Percentiles rank a stretch among this genome's conserved stretches.
These are phyloP conservation scores for Colletotrichum incanum DNA, from an alignment of 2,329 filamentous ascomycete species.

Conservation along the genomic window DNA sequence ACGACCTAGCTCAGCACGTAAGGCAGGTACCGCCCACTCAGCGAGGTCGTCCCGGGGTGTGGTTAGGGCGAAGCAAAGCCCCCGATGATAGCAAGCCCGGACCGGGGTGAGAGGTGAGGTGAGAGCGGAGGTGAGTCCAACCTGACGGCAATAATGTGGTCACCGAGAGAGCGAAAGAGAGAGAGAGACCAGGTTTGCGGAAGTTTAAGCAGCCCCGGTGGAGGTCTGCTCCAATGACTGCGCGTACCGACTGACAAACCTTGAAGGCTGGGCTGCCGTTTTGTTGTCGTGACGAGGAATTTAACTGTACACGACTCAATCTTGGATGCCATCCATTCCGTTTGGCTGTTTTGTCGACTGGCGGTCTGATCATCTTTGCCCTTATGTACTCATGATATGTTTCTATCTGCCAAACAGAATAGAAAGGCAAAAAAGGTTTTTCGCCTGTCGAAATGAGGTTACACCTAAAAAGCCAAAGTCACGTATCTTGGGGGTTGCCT, in stretches of 20 bases:
- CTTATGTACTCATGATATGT: neutral
- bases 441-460: neutral
- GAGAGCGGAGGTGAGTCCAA: conserved; percentile 9
- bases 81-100: neutral
- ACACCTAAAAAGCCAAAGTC: neutral
- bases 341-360: conserved; percentile 4
- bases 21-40: conserved; percentile 10
- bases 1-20: conserved; percentile 18
- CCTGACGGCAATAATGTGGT: neutral
- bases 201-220: conserved; percentile 26
- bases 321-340: conserved; percentile 23
- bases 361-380: conserved; percentile 1
- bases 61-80: conserved; percentile 14
- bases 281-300: conserved; percentile 5
- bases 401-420: neutral
- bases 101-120: neutral
- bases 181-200: conserved; percentile 21
- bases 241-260: conserved; percentile 19
- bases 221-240: conserved; percentile 17
- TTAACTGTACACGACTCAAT: neutral
- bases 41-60: neutral
- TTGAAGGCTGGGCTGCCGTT: conserved; percentile 13
- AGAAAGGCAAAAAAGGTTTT: neutral
- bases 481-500: neutral
- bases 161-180: neutral